These are phyloP conservation scores for Hymenoscyphus linearis DNA, from an alignment of 2,329 filamentous ascomycete genomes.

Conservation along the genomic window DNA sequence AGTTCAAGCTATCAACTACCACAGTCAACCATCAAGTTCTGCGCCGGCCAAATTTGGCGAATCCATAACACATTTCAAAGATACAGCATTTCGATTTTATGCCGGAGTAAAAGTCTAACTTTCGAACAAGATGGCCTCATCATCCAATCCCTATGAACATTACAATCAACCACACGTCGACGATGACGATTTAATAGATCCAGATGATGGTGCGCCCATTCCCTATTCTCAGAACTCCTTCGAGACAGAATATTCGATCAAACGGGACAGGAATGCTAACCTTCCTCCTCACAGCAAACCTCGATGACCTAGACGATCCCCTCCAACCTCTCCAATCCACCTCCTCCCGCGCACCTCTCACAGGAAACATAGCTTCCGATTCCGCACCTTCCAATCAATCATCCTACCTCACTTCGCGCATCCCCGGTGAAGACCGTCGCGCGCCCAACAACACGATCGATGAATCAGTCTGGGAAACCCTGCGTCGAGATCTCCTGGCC, in stretches of 20 bases:
- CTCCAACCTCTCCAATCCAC: slow-evolving; percentile 67
- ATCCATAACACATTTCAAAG: background rate
- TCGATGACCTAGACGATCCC: slow-evolving; percentile 85
- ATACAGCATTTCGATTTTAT: background rate
- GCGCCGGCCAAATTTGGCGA: background rate
- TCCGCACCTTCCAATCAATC: slow-evolving; percentile 59
- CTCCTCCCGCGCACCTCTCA: slow-evolving; percentile 72
- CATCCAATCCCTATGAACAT: slow-evolving; percentile 47
- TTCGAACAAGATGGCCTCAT: slow-evolving; percentile 30
- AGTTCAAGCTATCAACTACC: background rate
- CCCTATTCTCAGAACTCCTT: slow-evolving; percentile 1
- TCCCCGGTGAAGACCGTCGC: slow-evolving; percentile 87
- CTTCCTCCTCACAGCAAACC: slow-evolving; percentile 16
- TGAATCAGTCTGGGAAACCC: slow-evolving; percentile 95
- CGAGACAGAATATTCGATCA: background rate
- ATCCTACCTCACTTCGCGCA: slow-evolving; percentile 79
- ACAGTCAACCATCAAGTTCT: background rate
- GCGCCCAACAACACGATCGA: slow-evolving; percentile 92
- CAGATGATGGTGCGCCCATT: slow-evolving; percentile 61
- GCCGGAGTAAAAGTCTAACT: background rate
- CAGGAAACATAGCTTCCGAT: slow-evolving; percentile 67
- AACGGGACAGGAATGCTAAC: background rate
- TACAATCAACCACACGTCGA: slow-evolving; percentile 55
- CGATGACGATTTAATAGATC: slow-evolving; percentile 71
- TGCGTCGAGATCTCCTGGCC: slow-evolving; percentile 82